Evolutionary conservation across 192 early-diverging fungal genomes (phyloP).

Genomic region (Piromyces finnis): DNA sequence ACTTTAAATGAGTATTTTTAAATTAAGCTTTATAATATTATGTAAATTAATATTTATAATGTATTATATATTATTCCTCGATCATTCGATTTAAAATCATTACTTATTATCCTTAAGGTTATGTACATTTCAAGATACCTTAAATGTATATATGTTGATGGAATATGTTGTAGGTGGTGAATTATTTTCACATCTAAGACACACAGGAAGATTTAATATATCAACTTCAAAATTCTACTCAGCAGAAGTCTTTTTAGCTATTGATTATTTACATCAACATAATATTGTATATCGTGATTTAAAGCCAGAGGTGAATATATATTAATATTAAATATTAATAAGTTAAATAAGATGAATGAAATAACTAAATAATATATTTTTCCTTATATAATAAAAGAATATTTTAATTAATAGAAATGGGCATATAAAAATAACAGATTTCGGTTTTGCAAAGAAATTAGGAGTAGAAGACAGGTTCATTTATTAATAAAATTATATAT

Average conservation of each 20-base stretch:
- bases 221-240: conserved; percentile 90
- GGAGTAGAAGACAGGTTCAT: conserved; percentile 31
- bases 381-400: no score
- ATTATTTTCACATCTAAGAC: conserved; percentile 84
- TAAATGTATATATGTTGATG: conserved; percentile 82
- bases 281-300: conserved; percentile 96
- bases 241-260: conserved; percentile 80
- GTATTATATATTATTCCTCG: no score
- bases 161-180: conserved; percentile 95
- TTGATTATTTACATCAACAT: conserved; percentile 79
- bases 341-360: no score
- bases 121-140: conserved; percentile 90
- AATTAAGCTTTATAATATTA: no score
- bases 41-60: no score
- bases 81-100: no score
- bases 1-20: no score
- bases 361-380: no score
- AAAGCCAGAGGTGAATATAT: conserved; percentile 62
- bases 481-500: no score
- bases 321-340: neutral
- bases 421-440: conserved; percentile 94
- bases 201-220: conserved; percentile 81
- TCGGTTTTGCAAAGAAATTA: conserved; percentile 96
- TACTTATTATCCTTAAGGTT: no score
- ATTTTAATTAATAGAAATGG: conserved; percentile 64